Evolutionary conservation across 331 rosid genomes (phyloP).

Genomic region (Ulmus americana): DNA sequence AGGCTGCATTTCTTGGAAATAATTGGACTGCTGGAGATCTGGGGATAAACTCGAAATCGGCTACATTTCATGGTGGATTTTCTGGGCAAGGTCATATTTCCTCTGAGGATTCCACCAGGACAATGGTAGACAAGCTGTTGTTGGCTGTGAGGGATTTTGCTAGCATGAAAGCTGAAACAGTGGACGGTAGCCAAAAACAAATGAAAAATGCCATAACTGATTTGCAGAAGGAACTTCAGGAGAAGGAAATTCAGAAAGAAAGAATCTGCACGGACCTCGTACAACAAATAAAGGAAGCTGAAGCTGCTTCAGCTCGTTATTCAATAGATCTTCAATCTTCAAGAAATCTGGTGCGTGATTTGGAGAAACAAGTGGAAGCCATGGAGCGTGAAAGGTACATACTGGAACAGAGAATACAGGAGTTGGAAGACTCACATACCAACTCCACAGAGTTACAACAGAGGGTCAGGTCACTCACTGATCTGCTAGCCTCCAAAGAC

Average conservation of each 20-base stretch:
- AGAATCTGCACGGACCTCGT: constrained; percentile 77
- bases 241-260: constrained; percentile 83
- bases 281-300: constrained; percentile 75
- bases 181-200: constrained; percentile 59
- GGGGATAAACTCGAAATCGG: constrained; percentile 20
- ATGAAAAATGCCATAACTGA: constrained; percentile 56
- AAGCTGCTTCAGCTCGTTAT: constrained; percentile 56
- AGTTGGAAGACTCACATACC: constrained; percentile 49
- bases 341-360: constrained; percentile 41
- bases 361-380: constrained; percentile 50
- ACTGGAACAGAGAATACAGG: constrained; percentile 53
- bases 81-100: constrained; percentile 26
- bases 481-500: constrained; percentile 70
- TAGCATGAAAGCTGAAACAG: constrained; percentile 49
- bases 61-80: constrained; percentile 27
- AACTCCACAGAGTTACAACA: constrained; percentile 50
- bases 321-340: constrained; percentile 64
- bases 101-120: constrained; percentile 56
- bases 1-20: constrained; percentile 54
- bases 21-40: constrained; percentile 29
- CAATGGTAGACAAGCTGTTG: constrained; percentile 51
- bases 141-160: constrained; percentile 58
- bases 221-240: constrained; percentile 85
- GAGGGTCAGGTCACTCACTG: constrained; percentile 57
- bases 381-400: constrained; percentile 45